Base-by-base conservation (phyloP, 164 flowering plant species). In the Piper longum region DNA sequence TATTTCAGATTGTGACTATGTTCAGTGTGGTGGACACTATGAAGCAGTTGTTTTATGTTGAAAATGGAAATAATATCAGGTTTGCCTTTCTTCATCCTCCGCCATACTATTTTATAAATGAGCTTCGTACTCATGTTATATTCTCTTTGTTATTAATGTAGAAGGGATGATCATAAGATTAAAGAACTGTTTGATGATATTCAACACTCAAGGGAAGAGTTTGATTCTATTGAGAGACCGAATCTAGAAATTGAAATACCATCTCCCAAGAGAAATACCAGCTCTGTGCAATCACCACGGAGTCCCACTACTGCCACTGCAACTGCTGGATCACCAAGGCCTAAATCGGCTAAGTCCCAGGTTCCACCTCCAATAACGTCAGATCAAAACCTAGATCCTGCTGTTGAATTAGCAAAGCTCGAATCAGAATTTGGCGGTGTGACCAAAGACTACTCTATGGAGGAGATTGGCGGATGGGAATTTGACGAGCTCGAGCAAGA, bases 401-500 rank as follows among this genome's bases (percentile, higher is more conserved):
- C 78, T 73, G 87, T 87, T 45, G 99, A 88, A 71, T 69, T 90
- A 54, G 93, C 99, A 44, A 84, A 82, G 73, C 75, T 95, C 66
- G 97, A 95, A 73, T 88, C 95, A 3, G 97, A 90, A 76, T 85
- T 88, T 66, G 99, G 99, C 44, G 81, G 82, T 62, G 78, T 79
- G 45, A 74, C 74, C 67, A 75, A 43, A 54, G 88, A 87, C 68
- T 88, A 90, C 71, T 75, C 96, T 0, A 42, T 80, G 16, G 93
- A 88, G 41, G 99, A 90, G 68, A 83, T 88, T 55, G 83, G 86
- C 54, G 95, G 71, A 51, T 95, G 99, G 99, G 99, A 88, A 63
- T 88, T 93, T 68, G 99, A 90, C 73, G 99, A 88, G 69, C 96
- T 90, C 11, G 97, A 93, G 73, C 76, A 79, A 69, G 98, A 93